Conservation (phyloP, 768 basidiomycete genomes). For the Daedaleopsis sinensis region DNA sequence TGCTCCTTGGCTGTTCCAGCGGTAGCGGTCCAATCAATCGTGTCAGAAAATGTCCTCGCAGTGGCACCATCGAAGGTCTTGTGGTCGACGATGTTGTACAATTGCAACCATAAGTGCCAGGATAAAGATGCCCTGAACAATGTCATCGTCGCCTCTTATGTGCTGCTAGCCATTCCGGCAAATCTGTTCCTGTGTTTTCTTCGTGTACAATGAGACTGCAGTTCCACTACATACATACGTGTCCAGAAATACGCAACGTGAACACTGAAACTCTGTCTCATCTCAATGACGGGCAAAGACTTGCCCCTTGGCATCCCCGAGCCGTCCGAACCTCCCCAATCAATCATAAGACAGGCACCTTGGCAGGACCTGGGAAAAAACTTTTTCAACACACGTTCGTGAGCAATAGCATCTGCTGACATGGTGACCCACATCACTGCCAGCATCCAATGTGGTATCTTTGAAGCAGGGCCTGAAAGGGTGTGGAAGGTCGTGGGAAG, state of each 20-base stretch:
- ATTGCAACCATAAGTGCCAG: not conserved
- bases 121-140: not conserved
- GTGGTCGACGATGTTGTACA: too few relatives aligned
- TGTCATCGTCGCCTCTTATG: too few relatives aligned
- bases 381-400: constrained; percentile 11
- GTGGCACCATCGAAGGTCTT: too few relatives aligned
- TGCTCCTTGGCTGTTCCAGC: constrained; percentile 3
- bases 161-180: not conserved
- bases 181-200: not conserved
- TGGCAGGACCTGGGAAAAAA: constrained; percentile 76
- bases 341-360: constrained; percentile 69
- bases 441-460: constrained; percentile 81
- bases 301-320: constrained; percentile 28
- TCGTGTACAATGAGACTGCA: too few relatives aligned
- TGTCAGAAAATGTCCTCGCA: too few relatives aligned
- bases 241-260: not conserved
- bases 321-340: constrained; percentile 77
- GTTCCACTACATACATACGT: not conserved
- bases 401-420: constrained; percentile 3
- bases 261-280: not conserved
- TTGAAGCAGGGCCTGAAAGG: constrained; percentile 63
- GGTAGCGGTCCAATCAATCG: not conserved
- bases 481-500: constrained; percentile 68
- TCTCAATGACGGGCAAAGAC: constrained; percentile 12
- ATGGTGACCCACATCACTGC: constrained; percentile 66